Percentiles rank a stretch among this genome's conserved stretches.
Conservation (phyloP, 148 eudicot species). For the Rhododendron vialii region DNA sequence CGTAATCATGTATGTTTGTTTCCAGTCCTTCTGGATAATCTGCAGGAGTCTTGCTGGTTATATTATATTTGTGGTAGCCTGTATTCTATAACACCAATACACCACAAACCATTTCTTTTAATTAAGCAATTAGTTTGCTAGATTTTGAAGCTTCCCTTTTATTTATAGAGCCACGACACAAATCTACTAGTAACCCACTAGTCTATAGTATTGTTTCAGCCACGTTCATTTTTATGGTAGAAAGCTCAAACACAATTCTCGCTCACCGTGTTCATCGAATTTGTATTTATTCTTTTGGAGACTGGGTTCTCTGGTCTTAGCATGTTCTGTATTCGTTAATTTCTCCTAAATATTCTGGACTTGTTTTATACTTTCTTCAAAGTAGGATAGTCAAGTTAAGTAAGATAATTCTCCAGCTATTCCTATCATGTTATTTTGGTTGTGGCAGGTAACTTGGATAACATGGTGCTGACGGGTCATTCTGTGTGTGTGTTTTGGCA, state of each 20-base stretch:
- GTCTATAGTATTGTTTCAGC: neutral
- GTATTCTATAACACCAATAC: neutral
- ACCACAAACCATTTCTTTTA: neutral
- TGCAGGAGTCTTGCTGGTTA: conserved; percentile 1
- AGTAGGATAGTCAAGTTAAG: neutral
- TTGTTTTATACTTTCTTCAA: neutral
- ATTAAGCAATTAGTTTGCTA: neutral
- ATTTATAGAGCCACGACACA: neutral
- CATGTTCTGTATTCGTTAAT: neutral
- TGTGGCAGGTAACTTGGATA: neutral
- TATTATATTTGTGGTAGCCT: neutral
- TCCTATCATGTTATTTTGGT: neutral
- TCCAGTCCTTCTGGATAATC: neutral
- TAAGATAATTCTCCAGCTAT: neutral
- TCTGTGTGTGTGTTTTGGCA: neutral
- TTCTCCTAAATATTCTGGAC: neutral
- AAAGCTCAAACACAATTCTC: neutral
- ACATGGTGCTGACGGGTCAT: neutral
- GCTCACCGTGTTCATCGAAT: neutral
- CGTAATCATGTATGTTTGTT: neutral
- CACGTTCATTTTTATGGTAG: neutral
- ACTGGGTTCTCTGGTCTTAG: neutral
- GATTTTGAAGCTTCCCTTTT: neutral
- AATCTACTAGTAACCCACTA: neutral
- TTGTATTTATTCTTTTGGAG: neutral